Evolutionary conservation across 345 rosid genomes (phyloP).

Genomic region (Chamaenerion angustifolium): DNA sequence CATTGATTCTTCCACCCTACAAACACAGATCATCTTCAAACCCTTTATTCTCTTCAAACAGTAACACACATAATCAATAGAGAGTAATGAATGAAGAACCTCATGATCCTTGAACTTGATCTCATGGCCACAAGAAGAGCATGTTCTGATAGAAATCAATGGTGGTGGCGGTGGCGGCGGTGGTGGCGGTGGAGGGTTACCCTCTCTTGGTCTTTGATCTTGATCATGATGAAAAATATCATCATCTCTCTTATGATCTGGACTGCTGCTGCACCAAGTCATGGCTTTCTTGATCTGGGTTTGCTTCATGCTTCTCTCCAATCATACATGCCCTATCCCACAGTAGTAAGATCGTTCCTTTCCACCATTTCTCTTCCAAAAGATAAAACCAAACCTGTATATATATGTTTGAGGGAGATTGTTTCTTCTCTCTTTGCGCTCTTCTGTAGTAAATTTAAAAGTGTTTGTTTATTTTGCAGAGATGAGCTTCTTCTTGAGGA

Average conservation of each 20-base stretch:
- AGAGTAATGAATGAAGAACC: no score
- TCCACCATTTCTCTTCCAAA: not conserved
- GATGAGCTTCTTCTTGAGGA: conserved; percentile 7
- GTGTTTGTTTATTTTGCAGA: not conserved
- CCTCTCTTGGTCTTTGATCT: conserved; percentile 32
- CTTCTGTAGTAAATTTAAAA: not conserved
- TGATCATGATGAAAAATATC: conserved; percentile 26
- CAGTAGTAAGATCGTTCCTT: not conserved
- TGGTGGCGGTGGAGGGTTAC: conserved; percentile 13
- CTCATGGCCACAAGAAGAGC: conserved; percentile 92
- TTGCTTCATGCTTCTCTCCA: not conserved
- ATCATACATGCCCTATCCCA: not conserved
- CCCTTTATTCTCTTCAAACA: no score
- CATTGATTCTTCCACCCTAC: conserved; percentile 49
- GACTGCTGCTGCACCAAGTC: conserved; percentile 67
- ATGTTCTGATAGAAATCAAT: conserved; percentile 21
- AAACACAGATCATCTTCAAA: no score
- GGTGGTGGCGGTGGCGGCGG: conserved; percentile 14
- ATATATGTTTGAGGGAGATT: not conserved
- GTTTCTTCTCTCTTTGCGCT: no score
- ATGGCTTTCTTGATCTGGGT: conserved; percentile 13
- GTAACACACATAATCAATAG: no score
- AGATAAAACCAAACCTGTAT: not conserved
- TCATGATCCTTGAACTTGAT: conserved; percentile 64
- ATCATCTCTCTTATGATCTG: conserved; percentile 25